Evolutionary conservation across 306 rosid genomes (phyloP), one percentile per base, ranked within the genome.

Genomic region (Prinsepia uniflora): DNA sequence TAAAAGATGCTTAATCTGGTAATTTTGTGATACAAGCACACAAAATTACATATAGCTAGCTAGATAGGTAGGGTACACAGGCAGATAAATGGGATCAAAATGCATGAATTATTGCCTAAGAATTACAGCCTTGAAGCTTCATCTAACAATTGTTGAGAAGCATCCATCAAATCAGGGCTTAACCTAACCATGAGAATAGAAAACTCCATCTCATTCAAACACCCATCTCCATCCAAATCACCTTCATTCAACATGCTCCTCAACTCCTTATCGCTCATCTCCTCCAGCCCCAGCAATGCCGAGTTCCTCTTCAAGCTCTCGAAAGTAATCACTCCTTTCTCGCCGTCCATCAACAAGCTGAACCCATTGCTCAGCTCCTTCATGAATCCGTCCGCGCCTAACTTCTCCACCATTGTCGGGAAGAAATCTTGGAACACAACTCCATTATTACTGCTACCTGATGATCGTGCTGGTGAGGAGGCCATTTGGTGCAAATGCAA

Each of bases 301-400:
- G 95, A 73, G 84, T 90, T 90, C 68, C 3, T 78, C 90, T 87
- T 92, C 85, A 92, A 83, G 90, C 96, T 90, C 83, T 90, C 87
- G 58, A 82, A 82, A 0, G 98, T 92, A 57, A 92, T 90, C 80
- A 80, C 75, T 4, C 79, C 85, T 58, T 81, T 90, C 70, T 85
- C 88, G 40, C 40, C 69, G 72, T 92, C 96, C 87, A 80, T 85
- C 79, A 92, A 57, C 85, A 90, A 48, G 56, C 72, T 56, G 55
- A 88, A 92, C 22, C 98, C 96, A 39, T 75, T 88, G 52, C 87
- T 69, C 70, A 92, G 63, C 81, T 90, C 98, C 81, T 85, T 78
- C 88, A 90, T 85, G 24, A 88, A 92, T 58, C 98, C 96, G 5
- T 86, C 87, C 0, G 78, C 68, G 0, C 98, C 98, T 70, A 92